Evolutionary conservation across 345 rosid genomes (phyloP).

Genomic region (Eucalyptus microcorys): DNA sequence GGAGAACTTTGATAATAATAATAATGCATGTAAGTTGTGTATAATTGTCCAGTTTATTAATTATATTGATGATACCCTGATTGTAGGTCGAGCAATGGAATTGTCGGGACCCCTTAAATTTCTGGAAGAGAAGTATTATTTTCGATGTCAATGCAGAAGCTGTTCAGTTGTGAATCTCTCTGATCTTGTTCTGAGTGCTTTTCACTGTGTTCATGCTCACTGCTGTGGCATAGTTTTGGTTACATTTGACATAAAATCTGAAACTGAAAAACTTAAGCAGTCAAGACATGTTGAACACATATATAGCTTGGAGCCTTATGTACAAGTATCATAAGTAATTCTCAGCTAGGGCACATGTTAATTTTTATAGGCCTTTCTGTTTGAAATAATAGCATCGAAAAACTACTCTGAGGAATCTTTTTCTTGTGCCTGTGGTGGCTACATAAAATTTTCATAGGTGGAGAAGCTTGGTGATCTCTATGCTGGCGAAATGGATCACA

Average conservation of each 20-base stretch:
- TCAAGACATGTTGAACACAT: not conserved
- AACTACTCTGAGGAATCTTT: not conserved
- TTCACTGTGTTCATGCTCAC: constrained; percentile 29
- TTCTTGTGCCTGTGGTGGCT: not conserved
- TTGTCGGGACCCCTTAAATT: constrained; percentile 51
- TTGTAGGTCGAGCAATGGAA: constrained; percentile 39
- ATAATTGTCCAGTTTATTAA: not conserved
- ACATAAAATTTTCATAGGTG: constrained; percentile 13
- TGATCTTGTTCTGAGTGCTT: constrained; percentile 62
- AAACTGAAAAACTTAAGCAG: constrained; percentile 18
- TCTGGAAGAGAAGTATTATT: constrained; percentile 64
- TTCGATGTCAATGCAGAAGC: constrained; percentile 55
- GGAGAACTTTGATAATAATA: not conserved
- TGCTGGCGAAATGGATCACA: constrained; percentile 1
- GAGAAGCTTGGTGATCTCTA: not conserved
- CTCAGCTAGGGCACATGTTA: not conserved
- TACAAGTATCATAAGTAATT: constrained; percentile 19
- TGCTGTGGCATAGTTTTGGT: constrained; percentile 68
- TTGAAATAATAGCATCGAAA: not conserved
- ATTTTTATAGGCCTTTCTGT: not conserved
- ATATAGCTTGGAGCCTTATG: constrained; percentile 5
- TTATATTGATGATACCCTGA: not conserved
- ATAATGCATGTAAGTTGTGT: not conserved
- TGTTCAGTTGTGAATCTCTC: constrained; percentile 49
- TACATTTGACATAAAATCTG: constrained; percentile 4